Evolutionary conservation across 371 early-diverging fungal species (phyloP).

Genomic region (Batkoa obscura): DNA sequence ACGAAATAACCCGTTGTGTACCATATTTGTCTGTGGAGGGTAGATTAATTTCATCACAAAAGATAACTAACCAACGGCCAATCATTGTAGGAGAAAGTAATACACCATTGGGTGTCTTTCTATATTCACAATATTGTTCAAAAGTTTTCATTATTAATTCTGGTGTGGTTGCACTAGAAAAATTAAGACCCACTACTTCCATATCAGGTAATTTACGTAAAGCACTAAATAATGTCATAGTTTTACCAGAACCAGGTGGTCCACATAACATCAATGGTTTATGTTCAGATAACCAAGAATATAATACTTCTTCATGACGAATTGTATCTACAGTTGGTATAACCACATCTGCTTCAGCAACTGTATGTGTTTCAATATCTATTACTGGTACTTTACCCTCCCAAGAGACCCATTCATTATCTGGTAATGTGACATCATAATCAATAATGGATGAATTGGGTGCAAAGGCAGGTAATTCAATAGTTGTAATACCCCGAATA

Average conservation of each 20-base stretch:
- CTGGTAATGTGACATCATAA: conserved; percentile 63
- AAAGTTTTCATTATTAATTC: conserved; percentile 90
- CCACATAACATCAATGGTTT: conserved; percentile 92
- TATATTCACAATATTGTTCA: conserved; percentile 95
- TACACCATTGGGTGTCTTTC: conserved; percentile 84
- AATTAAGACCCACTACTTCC: conserved; percentile 95
- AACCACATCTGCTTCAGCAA: conserved; percentile 82
- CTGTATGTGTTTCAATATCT: conserved; percentile 91
- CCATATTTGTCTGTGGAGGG: conserved; percentile 92
- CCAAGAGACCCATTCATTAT: conserved; percentile 85
- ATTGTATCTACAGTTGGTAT: conserved; percentile 96
- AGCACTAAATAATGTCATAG: conserved; percentile 94
- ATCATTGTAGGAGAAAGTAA: conserved; percentile 66
- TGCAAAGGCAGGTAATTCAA: conserved; percentile 55
- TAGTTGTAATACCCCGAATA: conserved; percentile 52
- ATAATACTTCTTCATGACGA: conserved; percentile 88
- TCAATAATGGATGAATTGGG: conserved; percentile 55
- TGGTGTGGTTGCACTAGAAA: conserved; percentile 92
- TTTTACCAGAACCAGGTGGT: conserved; percentile 98
- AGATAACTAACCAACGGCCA: conserved; percentile 91
- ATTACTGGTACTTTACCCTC: conserved; percentile 73
- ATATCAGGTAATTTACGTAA: conserved; percentile 86
- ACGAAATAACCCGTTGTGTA: conserved; percentile 93
- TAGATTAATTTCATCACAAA: conserved; percentile 98
- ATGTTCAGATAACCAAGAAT: conserved; percentile 89